These are phyloP conservation scores for Ottelia alismoides DNA, from an alignment of 106 monocot genomes.

Conservation along the genomic window DNA sequence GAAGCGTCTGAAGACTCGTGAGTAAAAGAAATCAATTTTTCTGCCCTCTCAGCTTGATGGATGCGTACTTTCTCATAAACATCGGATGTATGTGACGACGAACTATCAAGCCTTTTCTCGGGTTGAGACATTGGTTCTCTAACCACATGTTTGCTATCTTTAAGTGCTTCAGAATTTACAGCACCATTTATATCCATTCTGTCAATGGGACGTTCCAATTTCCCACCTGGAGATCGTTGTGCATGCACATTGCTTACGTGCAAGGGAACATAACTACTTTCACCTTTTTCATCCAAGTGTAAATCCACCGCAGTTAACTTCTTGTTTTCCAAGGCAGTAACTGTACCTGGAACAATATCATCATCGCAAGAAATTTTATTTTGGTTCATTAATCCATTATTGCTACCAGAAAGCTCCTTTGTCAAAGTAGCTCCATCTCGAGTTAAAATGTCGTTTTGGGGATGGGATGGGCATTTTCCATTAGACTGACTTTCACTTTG, in stretches of 20 bases:
- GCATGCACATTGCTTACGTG: too few species aligned
- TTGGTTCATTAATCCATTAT: constrained; percentile 13
- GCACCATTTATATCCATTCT: constrained; percentile 9
- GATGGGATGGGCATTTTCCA: constrained; percentile 10
- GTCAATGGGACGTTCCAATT: too few species aligned
- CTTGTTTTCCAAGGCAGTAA: constrained; percentile 9
- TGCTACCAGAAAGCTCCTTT: background rate
- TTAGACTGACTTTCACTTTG: constrained; percentile 13
- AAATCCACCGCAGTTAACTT: constrained; percentile 10
- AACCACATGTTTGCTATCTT: constrained; percentile 8
- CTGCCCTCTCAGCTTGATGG: background rate
- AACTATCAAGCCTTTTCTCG: constrained; percentile 14
- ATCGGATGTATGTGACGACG: constrained; percentile 14
- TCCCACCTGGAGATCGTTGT: too few species aligned
- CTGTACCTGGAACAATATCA: constrained; percentile 1
- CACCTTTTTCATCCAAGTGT: too few species aligned
- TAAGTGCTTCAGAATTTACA: too few species aligned
- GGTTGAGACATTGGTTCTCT: constrained; percentile 8
- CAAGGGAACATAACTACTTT: too few species aligned
- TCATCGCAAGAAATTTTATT: constrained; percentile 2
- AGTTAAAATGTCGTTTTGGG: constrained; percentile 7
- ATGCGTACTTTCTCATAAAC: constrained; percentile 4
- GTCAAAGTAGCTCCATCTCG: too few species aligned
- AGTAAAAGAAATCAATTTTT: constrained; percentile 2
- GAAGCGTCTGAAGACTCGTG: constrained; percentile 11